Evolutionary conservation across 257 asterid genomes (phyloP).

Genomic region (Scutellaria galericulata): DNA sequence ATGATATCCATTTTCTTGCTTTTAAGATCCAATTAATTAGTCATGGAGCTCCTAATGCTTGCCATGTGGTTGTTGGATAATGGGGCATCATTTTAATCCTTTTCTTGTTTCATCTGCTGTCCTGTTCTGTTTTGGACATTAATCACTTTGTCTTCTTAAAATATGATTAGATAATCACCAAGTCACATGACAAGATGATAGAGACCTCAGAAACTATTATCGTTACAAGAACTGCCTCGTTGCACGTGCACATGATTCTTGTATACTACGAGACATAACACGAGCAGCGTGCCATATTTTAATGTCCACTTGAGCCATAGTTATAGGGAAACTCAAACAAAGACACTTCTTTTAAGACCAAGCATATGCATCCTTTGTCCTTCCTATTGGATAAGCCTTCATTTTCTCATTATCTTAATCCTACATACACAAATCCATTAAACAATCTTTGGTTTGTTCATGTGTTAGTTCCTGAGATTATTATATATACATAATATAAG

Average conservation of each 20-base stretch:
- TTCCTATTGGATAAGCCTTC: conserved; percentile 11
- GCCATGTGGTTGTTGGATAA: conserved; percentile 41
- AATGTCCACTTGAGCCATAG: conserved; percentile 33
- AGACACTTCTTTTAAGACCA: conserved; percentile 32
- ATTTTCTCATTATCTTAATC: background rate
- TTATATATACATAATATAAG: background rate
- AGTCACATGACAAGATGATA: conserved; percentile 35
- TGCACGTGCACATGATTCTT: conserved; percentile 33
- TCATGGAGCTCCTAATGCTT: conserved; percentile 20
- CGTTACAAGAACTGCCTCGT: background rate
- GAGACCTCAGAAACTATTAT: background rate
- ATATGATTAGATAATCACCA: conserved; percentile 28
- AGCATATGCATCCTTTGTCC: background rate
- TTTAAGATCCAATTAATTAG: background rate
- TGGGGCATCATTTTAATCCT: conserved; percentile 28
- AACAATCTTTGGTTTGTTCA: background rate
- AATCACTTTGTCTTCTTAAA: conserved; percentile 5
- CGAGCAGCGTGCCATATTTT: conserved; percentile 17
- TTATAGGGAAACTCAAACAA: background rate
- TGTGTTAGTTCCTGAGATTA: background rate
- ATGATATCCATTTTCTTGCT: background rate
- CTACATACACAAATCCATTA: background rate
- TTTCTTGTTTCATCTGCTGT: conserved; percentile 26
- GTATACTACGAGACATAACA: conserved; percentile 22
- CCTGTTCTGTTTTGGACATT: conserved; percentile 20